Percentiles rank a stretch among this genome's conserved stretches.
phyloP scores from a whole-genome alignment of 495 filamentous ascomycete genomes.

The Beverwykella pulmonaria region DNA sequence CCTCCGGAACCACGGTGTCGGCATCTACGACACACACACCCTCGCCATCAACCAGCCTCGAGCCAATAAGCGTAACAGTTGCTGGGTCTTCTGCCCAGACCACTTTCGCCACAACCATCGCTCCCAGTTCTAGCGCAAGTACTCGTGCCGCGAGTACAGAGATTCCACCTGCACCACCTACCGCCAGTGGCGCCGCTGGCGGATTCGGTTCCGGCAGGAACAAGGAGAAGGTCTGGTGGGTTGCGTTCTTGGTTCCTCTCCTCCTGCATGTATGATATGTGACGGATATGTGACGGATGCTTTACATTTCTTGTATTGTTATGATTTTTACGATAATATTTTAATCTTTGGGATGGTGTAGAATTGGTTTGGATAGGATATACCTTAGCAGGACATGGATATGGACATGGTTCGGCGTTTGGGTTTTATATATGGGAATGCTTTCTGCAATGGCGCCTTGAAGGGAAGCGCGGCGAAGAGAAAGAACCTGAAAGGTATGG shows the following conservation, averaged over 20 bases:
- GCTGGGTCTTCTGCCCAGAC: constrained; percentile 5
- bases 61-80: neutral
- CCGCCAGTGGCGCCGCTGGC: neutral
- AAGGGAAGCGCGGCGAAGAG: neutral
- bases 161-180: constrained; percentile 23
- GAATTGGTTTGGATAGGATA: neutral
- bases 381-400: neutral
- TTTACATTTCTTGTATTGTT: constrained; percentile 12
- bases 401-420: neutral
- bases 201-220: neutral
- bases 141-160: constrained; percentile 4
- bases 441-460: neutral
- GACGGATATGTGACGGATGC: neutral
- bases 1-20: neutral
- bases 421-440: neutral
- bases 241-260: constrained; percentile 18
- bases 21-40: neutral
- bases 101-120: neutral
- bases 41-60: neutral
- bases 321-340: constrained; percentile 10
- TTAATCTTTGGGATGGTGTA: constrained; percentile 9
- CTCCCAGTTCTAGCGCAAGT: neutral
- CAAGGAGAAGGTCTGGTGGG: constrained; percentile 30
- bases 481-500: neutral
- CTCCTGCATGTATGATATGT: neutral